Evolutionary conservation across 257 asterid species (phyloP).

Genomic region (Jasminum sambac): DNA sequence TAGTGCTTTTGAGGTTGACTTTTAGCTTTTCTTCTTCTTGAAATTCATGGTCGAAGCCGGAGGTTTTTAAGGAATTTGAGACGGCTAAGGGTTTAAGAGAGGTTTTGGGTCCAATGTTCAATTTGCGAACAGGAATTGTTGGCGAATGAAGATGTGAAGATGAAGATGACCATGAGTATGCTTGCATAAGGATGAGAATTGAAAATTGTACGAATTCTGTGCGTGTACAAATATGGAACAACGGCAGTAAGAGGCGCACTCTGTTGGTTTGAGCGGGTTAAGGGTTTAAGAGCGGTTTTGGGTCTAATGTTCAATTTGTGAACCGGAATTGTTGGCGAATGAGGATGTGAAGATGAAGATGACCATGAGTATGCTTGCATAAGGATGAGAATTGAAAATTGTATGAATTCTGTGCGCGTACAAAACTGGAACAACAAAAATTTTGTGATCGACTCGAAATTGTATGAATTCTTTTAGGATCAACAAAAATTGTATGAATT

Average conservation of each 20-base stretch:
- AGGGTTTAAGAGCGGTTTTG: constrained; percentile 63
- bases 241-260: too few relatives aligned
- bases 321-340: constrained; percentile 32
- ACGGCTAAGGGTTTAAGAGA: constrained; percentile 52
- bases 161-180: constrained; percentile 27
- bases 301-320: constrained; percentile 24
- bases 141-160: constrained; percentile 27
- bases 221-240: neutral
- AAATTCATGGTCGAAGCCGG: constrained; percentile 32
- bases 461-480: too few relatives aligned
- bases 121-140: constrained; percentile 32
- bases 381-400: constrained; percentile 19
- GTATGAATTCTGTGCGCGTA: neutral
- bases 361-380: too few relatives aligned
- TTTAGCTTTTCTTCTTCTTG: constrained; percentile 28
- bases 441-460: too few relatives aligned
- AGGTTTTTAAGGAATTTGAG: constrained; percentile 39
- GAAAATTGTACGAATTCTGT: constrained; percentile 1
- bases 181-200: constrained; percentile 32
- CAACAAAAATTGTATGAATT: too few relatives aligned
- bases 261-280: constrained; percentile 36
- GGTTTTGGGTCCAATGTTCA: constrained; percentile 39
- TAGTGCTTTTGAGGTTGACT: constrained; percentile 15
- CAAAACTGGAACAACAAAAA: neutral
- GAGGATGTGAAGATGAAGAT: constrained; percentile 30